Percentiles rank a stretch among this genome's conserved stretches.
phyloP scores from a whole-genome alignment of 75 land plant species.

The Adiantum capillusveneris region DNA sequence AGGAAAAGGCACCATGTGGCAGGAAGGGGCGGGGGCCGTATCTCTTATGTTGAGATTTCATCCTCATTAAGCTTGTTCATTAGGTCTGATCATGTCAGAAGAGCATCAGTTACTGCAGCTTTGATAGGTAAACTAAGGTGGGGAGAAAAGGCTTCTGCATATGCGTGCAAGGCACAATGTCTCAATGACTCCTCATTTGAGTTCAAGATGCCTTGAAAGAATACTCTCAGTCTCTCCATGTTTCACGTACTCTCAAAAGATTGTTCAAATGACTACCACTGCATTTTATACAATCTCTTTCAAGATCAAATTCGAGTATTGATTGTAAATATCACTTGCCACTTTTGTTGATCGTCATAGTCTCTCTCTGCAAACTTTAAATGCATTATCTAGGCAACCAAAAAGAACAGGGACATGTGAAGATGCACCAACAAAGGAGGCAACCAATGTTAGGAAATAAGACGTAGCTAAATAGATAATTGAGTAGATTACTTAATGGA shows the following conservation, averaged over 20 bases:
- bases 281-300: slow-evolving; percentile 35
- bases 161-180: slow-evolving; percentile 74
- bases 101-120: slow-evolving; percentile 72
- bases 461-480: too few relatives aligned
- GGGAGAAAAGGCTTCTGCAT: slow-evolving; percentile 82
- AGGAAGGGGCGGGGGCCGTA: too few relatives aligned
- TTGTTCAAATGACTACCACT: slow-evolving; percentile 82
- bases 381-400: slow-evolving; percentile 77
- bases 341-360: slow-evolving; percentile 60
- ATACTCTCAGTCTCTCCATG: slow-evolving; percentile 76
- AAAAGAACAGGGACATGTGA: slow-evolving; percentile 76
- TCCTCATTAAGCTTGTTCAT: slow-evolving; percentile 75
- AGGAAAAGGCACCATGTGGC: too few relatives aligned
- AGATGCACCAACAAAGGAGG: slow-evolving; percentile 64
- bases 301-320: slow-evolving; percentile 57
- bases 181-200: slow-evolving; percentile 59
- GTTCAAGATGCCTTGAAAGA: slow-evolving; percentile 63
- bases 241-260: slow-evolving; percentile 70
- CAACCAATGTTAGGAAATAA: too few relatives aligned
- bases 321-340: slow-evolving; percentile 45
- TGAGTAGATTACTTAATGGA: too few relatives aligned
- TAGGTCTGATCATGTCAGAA: slow-evolving; percentile 67
- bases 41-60: too few relatives aligned
- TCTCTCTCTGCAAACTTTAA: slow-evolving; percentile 96
- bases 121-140: slow-evolving; percentile 88